Percentiles rank a stretch among this genome's conserved stretches.
Conservation (phyloP, 176 grass and related monocot genomes). For the Miscanthus lutarioriparius region DNA sequence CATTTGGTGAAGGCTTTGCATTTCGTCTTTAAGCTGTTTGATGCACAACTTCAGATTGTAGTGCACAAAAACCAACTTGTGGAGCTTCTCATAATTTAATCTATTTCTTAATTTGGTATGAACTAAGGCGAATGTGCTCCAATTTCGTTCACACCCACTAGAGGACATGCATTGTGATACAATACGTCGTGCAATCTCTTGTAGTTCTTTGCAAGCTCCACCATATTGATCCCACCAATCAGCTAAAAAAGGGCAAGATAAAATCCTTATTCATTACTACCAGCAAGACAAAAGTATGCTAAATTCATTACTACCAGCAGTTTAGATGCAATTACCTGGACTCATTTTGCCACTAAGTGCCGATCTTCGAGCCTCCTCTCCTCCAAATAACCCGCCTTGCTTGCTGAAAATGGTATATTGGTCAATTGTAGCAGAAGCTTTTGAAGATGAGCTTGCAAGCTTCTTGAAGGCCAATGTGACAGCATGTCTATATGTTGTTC, state of each 20-base stretch:
- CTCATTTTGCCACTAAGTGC: no score
- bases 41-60: not conserved
- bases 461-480: no score
- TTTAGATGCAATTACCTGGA: no score
- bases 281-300: no score
- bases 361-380: no score
- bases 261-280: no score
- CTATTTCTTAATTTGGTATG: not conserved
- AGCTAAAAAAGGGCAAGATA: not conserved
- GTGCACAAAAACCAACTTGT: not conserved
- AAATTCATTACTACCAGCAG: no score
- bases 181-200: not conserved
- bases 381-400: no score
- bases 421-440: no score
- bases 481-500: no score
- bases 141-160: not conserved
- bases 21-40: not conserved
- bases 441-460: no score
- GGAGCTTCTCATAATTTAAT: not conserved
- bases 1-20: not conserved
- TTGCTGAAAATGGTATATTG: no score
- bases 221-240: conserved; percentile 1
- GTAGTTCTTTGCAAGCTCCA: not conserved
- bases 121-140: not conserved
- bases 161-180: not conserved